A percentile compares a stretch with the other conserved stretches of the same genome.
Evolutionary conservation across 2,329 filamentous ascomycete genomes (phyloP).

Genomic region (Penicillium glabrum): DNA sequence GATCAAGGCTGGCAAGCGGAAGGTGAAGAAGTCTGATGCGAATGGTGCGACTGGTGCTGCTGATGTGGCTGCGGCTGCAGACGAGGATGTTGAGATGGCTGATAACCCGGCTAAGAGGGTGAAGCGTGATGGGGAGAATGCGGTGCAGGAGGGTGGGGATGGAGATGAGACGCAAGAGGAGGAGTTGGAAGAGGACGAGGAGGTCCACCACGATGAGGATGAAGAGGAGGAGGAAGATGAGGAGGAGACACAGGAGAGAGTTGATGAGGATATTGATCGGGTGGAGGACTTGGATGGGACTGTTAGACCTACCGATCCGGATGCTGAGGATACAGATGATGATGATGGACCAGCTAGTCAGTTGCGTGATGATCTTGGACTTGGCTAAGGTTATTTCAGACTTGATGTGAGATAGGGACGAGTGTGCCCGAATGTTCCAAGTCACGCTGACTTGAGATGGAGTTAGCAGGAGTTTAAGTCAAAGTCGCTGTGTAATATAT

Average conservation of each 20-base stretch:
- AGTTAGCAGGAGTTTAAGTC: not conserved
- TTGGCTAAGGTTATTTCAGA: slow-evolving; percentile 18
- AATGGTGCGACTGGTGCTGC: slow-evolving; percentile 25
- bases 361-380: slow-evolving; percentile 31
- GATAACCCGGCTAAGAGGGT: slow-evolving; percentile 25
- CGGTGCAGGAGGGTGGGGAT: slow-evolving; percentile 1
- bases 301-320: slow-evolving; percentile 28
- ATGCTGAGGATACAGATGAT: slow-evolving; percentile 36
- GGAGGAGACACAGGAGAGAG: slow-evolving; percentile 20
- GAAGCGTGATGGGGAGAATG: slow-evolving; percentile 20
- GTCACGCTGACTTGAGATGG: too few species aligned
- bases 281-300: slow-evolving; percentile 39
- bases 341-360: slow-evolving; percentile 33
- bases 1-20: slow-evolving; percentile 43
- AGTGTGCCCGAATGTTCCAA: too few species aligned
- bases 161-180: slow-evolving; percentile 28
- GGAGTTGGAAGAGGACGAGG: slow-evolving; percentile 25
- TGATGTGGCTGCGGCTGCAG: slow-evolving; percentile 5
- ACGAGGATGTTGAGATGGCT: slow-evolving; percentile 21
- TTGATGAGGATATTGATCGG: slow-evolving; percentile 37
- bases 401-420: not conserved
- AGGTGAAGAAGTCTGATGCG: slow-evolving; percentile 49
- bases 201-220: slow-evolving; percentile 22
- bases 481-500: slow-evolving; percentile 20
- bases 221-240: slow-evolving; percentile 24